These are phyloP conservation scores for Solidago caesia DNA, from an alignment of 129 eudicot species.

Conservation along the genomic window DNA sequence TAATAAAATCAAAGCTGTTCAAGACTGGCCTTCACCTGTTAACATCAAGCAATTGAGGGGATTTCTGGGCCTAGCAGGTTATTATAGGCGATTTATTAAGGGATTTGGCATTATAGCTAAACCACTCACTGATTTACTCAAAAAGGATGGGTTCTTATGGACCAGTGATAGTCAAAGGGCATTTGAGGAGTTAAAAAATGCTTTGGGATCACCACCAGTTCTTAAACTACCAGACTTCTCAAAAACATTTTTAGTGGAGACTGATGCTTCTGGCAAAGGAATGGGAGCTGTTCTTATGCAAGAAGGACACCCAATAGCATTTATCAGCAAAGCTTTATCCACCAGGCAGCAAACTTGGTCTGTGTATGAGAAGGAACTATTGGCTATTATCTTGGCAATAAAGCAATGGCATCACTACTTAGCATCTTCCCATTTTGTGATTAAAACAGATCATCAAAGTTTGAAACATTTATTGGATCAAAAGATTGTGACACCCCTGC, in stretches of 20 bases:
- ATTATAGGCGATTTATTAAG: neutral
- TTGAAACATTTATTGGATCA: no score
- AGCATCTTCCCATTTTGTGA: no score
- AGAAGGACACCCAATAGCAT: neutral
- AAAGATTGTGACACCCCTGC: neutral
- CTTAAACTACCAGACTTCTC: neutral
- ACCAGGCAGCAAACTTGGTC: neutral
- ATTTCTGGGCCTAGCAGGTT: neutral
- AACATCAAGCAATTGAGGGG: neutral
- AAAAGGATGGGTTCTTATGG: neutral
- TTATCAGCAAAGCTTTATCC: neutral
- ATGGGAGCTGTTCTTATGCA: neutral
- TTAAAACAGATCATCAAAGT: no score
- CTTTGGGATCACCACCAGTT: neutral
- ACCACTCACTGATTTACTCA: neutral
- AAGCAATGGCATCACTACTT: no score
- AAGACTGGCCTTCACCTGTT: neutral
- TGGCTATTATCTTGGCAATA: neutral
- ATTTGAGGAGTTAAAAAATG: neutral
- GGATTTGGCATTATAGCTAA: neutral
- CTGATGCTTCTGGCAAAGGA: neutral
- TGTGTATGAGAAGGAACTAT: neutral
- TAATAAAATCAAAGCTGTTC: neutral
- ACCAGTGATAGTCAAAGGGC: neutral
- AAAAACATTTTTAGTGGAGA: neutral